Conservation (phyloP, 257 asterid species). For the Knoxia roxburghii region DNA sequence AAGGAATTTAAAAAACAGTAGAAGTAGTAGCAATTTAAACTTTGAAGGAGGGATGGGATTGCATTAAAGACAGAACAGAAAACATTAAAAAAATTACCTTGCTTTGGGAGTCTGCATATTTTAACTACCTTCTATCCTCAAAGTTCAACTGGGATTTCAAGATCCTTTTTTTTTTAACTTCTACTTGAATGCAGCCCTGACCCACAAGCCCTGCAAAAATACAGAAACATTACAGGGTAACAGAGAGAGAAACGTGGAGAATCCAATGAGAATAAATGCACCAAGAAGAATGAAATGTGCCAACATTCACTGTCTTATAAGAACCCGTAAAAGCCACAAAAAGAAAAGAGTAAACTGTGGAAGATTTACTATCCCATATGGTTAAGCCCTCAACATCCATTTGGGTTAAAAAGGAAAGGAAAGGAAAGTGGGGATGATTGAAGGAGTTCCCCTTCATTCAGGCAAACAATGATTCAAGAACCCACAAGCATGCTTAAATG, state of each 20-base stretch:
- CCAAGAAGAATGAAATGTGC: conserved; percentile 16
- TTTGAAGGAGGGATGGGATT: conserved; percentile 8
- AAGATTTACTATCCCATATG: not conserved
- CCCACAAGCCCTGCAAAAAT: conserved; percentile 56
- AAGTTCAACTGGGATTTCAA: conserved; percentile 24
- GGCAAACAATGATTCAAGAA: conserved; percentile 11
- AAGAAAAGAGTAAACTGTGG: not conserved
- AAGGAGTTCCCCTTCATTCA: not conserved
- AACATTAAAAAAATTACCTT: conserved; percentile 47
- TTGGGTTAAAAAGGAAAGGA: conserved; percentile 5
- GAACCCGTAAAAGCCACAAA: conserved; percentile 1
- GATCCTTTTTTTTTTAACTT: not conserved
- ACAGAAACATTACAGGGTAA: conserved; percentile 38
- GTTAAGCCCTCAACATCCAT: not conserved
- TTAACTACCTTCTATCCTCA: conserved; percentile 29
- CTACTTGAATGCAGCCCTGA: conserved; percentile 20
- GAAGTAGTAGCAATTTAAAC: not conserved
- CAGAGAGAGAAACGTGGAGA: conserved; percentile 27
- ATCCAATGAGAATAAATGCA: conserved; percentile 58
- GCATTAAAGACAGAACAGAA: conserved; percentile 12
- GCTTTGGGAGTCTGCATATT: conserved; percentile 87
- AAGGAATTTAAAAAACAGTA: not conserved
- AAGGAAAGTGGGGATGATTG: not conserved
- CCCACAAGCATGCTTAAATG: conserved; percentile 9
- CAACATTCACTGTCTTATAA: not conserved